Conservation (phyloP, 2,329 filamentous ascomycete species). For the Sclerotinia subarctica region DNA sequence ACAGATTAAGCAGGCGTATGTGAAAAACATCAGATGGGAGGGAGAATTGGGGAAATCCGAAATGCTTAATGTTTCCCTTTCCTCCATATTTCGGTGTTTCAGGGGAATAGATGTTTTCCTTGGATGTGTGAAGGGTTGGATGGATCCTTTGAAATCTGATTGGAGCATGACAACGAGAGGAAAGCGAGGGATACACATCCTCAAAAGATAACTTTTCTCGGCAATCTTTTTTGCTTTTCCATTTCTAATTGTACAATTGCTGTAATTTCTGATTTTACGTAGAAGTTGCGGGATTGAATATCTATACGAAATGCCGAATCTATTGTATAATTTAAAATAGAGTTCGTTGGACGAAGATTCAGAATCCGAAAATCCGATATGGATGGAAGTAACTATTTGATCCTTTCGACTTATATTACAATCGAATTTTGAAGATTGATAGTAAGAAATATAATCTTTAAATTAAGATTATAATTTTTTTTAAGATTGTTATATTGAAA, state of each 20-base stretch:
- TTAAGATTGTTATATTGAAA: too few species aligned
- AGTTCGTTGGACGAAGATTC: too few species aligned
- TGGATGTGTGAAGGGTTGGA: not conserved
- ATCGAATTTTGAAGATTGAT: too few species aligned
- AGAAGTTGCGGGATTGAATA: not conserved
- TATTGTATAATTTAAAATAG: too few species aligned
- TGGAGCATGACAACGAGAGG: not conserved
- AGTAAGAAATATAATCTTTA: too few species aligned
- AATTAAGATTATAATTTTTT: too few species aligned
- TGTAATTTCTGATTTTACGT: not conserved
- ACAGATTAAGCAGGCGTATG: not conserved
- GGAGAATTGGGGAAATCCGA: not conserved
- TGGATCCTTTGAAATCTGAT: not conserved
- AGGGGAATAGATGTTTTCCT: not conserved
- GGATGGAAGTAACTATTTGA: too few species aligned
- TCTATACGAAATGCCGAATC: not conserved
- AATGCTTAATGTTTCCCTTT: slow-evolving; percentile 5
- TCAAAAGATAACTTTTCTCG: not conserved
- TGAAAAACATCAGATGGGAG: not conserved
- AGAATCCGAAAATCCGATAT: too few species aligned
- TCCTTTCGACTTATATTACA: too few species aligned
- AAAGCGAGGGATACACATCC: not conserved
- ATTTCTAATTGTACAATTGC: not conserved
- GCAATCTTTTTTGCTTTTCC: not conserved
- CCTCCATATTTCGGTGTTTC: not conserved